Evolutionary conservation across 306 rosid genomes (phyloP), one percentile per base, ranked within the genome.

Genomic region (Abrus pulchellus): DNA sequence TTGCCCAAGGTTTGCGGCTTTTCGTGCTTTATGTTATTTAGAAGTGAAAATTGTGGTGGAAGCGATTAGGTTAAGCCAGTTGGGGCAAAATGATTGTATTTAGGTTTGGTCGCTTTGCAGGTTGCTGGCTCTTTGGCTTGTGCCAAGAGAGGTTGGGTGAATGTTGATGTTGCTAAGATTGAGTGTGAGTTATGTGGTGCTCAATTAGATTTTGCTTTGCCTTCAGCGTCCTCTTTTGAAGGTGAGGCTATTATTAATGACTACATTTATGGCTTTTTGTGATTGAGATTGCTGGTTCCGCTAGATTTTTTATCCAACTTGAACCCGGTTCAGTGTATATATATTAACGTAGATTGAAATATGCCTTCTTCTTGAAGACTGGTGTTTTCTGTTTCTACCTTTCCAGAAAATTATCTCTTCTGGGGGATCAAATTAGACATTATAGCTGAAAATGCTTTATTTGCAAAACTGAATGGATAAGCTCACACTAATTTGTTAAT

Each of bases 131-230:
- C 94, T 3, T 82, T 90, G 88, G 92, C 91, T 74, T 96, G 97
- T 89, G 98, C 99, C 38, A 91, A 87, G 83, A 91, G 92, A 85
- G 99, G 99, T 79, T 96, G 99, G 99, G 88, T 92, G 72, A 88
- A 83, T 86, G 84, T 86, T 38, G 97, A 89, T 78, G 90, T 87
- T 62, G 84, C 87, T 70, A 92, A 89, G 81, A 87, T 96, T 82
- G 94, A 84, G 83, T 96, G 99, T 77, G 98, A 96, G 80, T 76
- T 92, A 62, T 96, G 99, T 52, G 83, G 85, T 57, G 90, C 87
- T 14, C 76, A 20, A 83, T 83, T 89, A 64, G 87, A 86, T 77
- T 89, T 89, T 86, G 57, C 86, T 10, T 68, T 59, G 41, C 70
- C 82, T n/a, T 72, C 81, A 12, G 83, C 88, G 69, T 82, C 87